Base-by-base conservation (phyloP, 1,284 basidiomycete species). In the Naganishia albida region DNA sequence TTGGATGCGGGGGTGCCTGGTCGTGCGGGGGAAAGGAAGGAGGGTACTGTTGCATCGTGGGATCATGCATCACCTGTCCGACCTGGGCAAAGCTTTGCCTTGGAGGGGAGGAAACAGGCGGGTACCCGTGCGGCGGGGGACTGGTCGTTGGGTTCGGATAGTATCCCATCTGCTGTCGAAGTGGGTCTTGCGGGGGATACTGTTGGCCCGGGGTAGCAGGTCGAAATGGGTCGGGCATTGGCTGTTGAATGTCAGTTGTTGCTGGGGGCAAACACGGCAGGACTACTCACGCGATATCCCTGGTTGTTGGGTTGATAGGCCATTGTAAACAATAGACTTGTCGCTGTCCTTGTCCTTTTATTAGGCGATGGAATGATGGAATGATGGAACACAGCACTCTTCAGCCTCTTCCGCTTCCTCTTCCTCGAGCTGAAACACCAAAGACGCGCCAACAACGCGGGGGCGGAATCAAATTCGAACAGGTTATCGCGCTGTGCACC, bases 91-190 rank as follows among this genome's bases (percentile, higher is more conserved):
- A 57, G 43, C 43, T 57, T 10, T 57, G 55, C 28, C 13, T 42
- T 13, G 55, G 42, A 16, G 54, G 54, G 40, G 52, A n/a, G n/a
- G 52, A 54, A 34, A 40, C 52, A 7, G 55, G 28, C 18, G 55
- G 55, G 16, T 57, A 57, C 1, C 38, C 55, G 39, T 54, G 38
- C 38, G 10, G 55, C 15, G 55, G 55, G 0, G 55, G 55, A 48
- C 55, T 57, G 26, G 42, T 30, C 18, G 28, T 38, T 6, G 30
- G 30, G 18, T 34, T 34, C 16, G 30, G 51, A n/a, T 53, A 53
- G 43, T 57, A 57, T 48, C 55, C 44, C 43, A 57, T 57, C 15
- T 44, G 55, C 13, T 46, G 43, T 56, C 53, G 54, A 13, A 59
- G 34, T 2, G 56, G 56, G 48, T 59, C 56, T 2, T 43, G 43